Base-by-base conservation (phyloP, 768 basidiomycete genomes). In the Tricholoma saponaceum region DNA sequence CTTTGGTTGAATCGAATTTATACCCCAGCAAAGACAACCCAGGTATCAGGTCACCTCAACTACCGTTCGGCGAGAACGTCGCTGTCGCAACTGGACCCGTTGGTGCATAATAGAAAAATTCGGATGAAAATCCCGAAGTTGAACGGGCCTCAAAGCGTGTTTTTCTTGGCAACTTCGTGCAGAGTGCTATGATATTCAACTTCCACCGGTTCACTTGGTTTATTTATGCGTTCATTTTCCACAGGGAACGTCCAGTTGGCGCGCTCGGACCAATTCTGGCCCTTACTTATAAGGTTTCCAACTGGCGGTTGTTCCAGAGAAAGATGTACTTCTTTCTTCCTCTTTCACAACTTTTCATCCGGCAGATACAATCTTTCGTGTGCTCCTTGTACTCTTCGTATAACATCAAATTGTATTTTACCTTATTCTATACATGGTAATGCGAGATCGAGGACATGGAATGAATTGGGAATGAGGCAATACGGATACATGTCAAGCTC, bases 21-120 rank as follows among this genome's bases (percentile, higher is more conserved):
- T 80, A 75, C 57, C 60, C 70, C 50, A 57, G 72, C 49, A 79
- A 79, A 63, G 78, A 83, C 47, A 68, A 69, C n/a, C 59, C 73
- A 41, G 76, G 78, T 57, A 71, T 84, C 72, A 86, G 83, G 69
- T 73, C 83, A 37, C 80, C 86, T 59, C 83, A 84, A 67, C 67
- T 85, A 55, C 77, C 85, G 16, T 82, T 84, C 61, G 79, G 78
- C 60, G 87, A 89, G 68, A 85, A 80, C 62, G 76, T 82, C 49
- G 74, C 80, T 43, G 75, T 87, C 58, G 75, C 79, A 51, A 75
- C 84, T 54, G 70, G 74, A 49, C 67, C 72, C 50, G 69, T 78
- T 43, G 74, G 75, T 51, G 78, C 74, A 26, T 78, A 72, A 70
- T 74, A 69, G 66, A 64, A 67, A 55, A 12, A 22, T 18, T 52